phyloP scores from a whole-genome alignment of 148 eudicot species.

The Persicaria maculosa region DNA sequence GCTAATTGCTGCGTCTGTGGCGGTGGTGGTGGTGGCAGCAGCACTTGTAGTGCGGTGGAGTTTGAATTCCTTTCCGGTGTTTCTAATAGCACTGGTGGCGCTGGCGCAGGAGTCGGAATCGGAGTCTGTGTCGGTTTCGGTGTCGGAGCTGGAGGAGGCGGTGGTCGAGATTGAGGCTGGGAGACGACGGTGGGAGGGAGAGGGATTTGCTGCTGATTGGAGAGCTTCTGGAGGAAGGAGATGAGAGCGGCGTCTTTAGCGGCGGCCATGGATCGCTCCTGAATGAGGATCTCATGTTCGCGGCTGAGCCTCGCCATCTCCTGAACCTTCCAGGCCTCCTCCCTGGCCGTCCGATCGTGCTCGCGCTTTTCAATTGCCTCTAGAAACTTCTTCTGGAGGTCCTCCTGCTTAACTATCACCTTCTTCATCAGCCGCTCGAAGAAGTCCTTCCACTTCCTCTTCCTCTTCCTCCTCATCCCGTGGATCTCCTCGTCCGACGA shows the following conservation, averaged over 20 bases:
- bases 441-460: conserved; percentile 76
- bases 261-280: conserved; percentile 69
- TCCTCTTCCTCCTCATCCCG: conserved; percentile 51
- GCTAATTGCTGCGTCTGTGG: conserved; percentile 10
- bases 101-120: neutral
- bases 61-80: conserved; percentile 12
- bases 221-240: conserved; percentile 55
- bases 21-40: neutral
- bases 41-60: neutral
- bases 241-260: conserved; percentile 77
- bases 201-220: conserved; percentile 51
- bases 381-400: conserved; percentile 57
- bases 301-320: conserved; percentile 55
- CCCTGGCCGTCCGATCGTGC: conserved; percentile 56
- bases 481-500: conserved; percentile 75
- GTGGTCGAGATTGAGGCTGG: conserved; percentile 10
- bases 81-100: neutral
- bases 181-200: conserved; percentile 9
- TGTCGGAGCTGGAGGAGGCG: neutral
- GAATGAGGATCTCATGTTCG: conserved; percentile 63
- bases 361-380: conserved; percentile 73
- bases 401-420: conserved; percentile 72
- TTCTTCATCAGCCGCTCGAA: conserved; percentile 62
- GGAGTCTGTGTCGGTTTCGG: neutral
- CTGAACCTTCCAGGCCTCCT: conserved; percentile 80